A percentile compares a stretch with the other conserved stretches of the same genome.
Conservation (phyloP, 768 basidiomycete genomes). For the Boletus fagicola region DNA sequence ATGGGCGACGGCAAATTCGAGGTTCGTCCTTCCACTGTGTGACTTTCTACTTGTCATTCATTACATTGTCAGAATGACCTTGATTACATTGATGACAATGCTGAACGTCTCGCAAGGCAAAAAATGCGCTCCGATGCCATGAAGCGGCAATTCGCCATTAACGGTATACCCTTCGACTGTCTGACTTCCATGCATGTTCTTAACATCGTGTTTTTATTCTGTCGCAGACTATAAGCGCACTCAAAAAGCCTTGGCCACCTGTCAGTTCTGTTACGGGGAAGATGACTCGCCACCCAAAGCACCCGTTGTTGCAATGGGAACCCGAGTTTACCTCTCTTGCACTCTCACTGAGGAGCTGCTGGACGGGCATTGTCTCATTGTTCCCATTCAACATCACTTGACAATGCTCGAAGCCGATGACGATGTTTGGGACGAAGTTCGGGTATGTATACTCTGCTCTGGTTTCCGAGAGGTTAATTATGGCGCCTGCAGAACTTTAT, state of each 20-base stretch:
- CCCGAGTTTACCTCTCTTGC: conserved; percentile 86
- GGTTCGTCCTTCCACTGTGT: conserved; percentile 39
- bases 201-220: neutral
- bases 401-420: conserved; percentile 92
- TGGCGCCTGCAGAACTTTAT: conserved; percentile 54
- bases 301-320: conserved; percentile 87
- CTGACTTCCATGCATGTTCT: neutral
- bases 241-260: conserved; percentile 83
- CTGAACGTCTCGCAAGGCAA: conserved; percentile 84
- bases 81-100: conserved; percentile 97
- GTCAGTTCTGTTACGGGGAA: conserved; percentile 89
- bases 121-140: conserved; percentile 97
- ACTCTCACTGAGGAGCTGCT: conserved; percentile 87
- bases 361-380: conserved; percentile 89
- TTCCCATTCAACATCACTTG: conserved; percentile 92
- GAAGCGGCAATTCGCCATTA: conserved; percentile 95
- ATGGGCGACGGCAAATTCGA: conserved; percentile 86
- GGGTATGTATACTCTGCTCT: conserved; percentile 47
- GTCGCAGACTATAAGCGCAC: conserved; percentile 87
- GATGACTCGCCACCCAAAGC: conserved; percentile 88
- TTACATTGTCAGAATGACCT: conserved; percentile 60
- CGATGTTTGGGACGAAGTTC: conserved; percentile 97
- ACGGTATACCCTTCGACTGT: conserved; percentile 53
- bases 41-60: neutral
- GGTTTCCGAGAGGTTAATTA: neutral